A percentile compares a stretch with the other conserved stretches of the same genome.
Conservation (phyloP, 108 stramenopile species). For the Fragilariopsis cylindrus region DNA sequence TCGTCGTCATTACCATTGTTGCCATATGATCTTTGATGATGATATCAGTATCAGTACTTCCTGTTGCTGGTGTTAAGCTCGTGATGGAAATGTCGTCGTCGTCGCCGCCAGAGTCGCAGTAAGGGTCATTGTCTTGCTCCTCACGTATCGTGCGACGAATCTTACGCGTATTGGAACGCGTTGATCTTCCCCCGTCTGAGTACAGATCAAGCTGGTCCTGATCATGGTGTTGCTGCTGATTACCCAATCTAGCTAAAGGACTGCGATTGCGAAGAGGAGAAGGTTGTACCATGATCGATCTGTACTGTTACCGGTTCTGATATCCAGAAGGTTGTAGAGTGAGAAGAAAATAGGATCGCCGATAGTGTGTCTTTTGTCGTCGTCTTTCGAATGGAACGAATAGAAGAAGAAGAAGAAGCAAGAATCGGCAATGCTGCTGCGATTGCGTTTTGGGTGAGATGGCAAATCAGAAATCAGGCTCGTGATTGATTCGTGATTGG, state of each 20-base stretch:
- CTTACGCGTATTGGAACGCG: not conserved
- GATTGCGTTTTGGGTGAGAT: too few relatives aligned
- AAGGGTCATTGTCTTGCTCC: too few relatives aligned
- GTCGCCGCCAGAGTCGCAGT: not conserved
- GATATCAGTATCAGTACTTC: not conserved
- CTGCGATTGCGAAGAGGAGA: not conserved
- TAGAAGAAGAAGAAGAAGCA: too few relatives aligned
- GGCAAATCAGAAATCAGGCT: too few relatives aligned
- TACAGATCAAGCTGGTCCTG: not conserved
- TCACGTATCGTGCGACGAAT: not conserved
- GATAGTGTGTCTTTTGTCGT: too few relatives aligned
- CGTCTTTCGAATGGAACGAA: too few relatives aligned
- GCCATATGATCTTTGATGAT: not conserved
- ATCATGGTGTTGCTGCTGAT: not conserved
- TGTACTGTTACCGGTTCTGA: too few relatives aligned
- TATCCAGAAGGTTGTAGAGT: too few relatives aligned
- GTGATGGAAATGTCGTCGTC: not conserved
- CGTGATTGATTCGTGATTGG: too few relatives aligned
- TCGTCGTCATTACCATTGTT: not conserved
- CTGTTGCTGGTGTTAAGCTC: not conserved
- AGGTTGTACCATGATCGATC: too few relatives aligned
- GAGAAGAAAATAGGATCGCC: too few relatives aligned
- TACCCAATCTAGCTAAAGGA: not conserved
- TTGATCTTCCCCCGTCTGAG: not conserved
- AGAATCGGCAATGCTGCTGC: too few relatives aligned